phyloP scores from a whole-genome alignment of 768 basidiomycete species.

The Porpolomopsis calyptriformis region DNA sequence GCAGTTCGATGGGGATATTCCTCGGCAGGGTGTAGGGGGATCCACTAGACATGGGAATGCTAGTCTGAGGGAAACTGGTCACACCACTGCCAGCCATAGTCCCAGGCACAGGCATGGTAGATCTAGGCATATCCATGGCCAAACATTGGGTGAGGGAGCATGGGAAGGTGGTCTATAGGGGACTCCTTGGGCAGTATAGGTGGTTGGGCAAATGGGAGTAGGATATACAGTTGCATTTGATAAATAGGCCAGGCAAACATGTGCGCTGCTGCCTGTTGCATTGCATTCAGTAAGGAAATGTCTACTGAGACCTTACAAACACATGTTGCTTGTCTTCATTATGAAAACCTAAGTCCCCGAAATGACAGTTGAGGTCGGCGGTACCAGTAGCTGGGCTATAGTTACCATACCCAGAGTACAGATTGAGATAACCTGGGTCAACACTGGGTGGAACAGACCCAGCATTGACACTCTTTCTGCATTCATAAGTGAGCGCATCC shows the following conservation, averaged over 20 bases:
- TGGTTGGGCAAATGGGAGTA: slow-evolving; percentile 6
- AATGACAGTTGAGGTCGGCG: slow-evolving; percentile 14
- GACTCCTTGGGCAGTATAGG: slow-evolving; percentile 12
- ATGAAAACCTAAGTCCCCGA: slow-evolving; percentile 16
- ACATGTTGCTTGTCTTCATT: not conserved
- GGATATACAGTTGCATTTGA: slow-evolving; percentile 2
- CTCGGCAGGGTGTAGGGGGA: slow-evolving; percentile 26
- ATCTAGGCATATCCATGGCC: slow-evolving; percentile 31
- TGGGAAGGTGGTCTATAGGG: slow-evolving; percentile 13
- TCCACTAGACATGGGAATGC: slow-evolving; percentile 10
- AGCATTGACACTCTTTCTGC: slow-evolving; percentile 45
- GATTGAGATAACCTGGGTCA: slow-evolving; percentile 7
- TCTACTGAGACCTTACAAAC: not conserved
- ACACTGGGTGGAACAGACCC: slow-evolving; percentile 15
- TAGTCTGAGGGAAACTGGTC: slow-evolving; percentile 13
- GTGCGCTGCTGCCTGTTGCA: too few species aligned
- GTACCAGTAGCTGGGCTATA: not conserved
- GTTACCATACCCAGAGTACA: slow-evolving; percentile 17
- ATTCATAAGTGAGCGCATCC: slow-evolving; percentile 35
- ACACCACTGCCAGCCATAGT: slow-evolving; percentile 12
- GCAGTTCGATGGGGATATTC: slow-evolving; percentile 17
- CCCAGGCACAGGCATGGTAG: slow-evolving; percentile 45
- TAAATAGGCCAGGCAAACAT: not conserved
- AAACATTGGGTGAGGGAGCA: slow-evolving; percentile 38
- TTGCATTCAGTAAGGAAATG: too few species aligned